Conservation (phyloP, 2,329 filamentous ascomycete species). For the Pseudogymnoascus sp. region DNA sequence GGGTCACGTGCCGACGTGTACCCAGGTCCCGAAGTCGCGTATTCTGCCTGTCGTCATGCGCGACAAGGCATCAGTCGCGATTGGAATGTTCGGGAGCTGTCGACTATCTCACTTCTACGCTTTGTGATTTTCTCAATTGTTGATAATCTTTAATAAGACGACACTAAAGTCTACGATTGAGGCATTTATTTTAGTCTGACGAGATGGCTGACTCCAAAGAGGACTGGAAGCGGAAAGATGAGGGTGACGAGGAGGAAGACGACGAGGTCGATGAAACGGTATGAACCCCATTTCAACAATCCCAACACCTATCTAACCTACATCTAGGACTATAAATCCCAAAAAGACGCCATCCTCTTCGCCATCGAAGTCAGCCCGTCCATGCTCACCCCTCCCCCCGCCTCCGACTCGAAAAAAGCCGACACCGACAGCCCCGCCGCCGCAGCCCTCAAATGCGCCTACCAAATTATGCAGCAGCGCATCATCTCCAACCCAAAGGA, state of each 20-base stretch:
- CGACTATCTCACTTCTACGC: not conserved
- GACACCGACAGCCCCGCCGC: slow-evolving; percentile 69
- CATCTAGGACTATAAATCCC: slow-evolving; percentile 70
- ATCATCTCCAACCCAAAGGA: slow-evolving; percentile 96
- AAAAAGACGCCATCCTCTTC: slow-evolving; percentile 97
- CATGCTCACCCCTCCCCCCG: slow-evolving; percentile 66
- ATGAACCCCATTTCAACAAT: slow-evolving; percentile 12
- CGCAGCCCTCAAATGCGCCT: slow-evolving; percentile 87
- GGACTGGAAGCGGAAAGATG: slow-evolving; percentile 19
- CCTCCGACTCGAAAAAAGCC: slow-evolving; percentile 62
- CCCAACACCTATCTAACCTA: slow-evolving; percentile 11
- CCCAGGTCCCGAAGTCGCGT: not conserved
- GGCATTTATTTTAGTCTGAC: not conserved
- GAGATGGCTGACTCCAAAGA: slow-evolving; percentile 19
- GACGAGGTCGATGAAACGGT: slow-evolving; percentile 60
- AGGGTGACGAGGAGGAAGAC: slow-evolving; percentile 60
- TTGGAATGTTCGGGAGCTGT: slow-evolving; percentile 1
- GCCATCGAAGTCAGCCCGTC: slow-evolving; percentile 85
- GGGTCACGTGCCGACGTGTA: not conserved
- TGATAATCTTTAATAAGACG: not conserved
- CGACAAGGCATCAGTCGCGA: slow-evolving; percentile 5
- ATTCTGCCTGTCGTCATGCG: slow-evolving; percentile 3
- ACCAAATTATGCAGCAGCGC: slow-evolving; percentile 92
- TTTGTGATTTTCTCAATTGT: not conserved
- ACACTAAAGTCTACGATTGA: not conserved